These are phyloP conservation scores for Salvia rosmarinus DNA, from an alignment of 257 asterid species.

Conservation along the genomic window DNA sequence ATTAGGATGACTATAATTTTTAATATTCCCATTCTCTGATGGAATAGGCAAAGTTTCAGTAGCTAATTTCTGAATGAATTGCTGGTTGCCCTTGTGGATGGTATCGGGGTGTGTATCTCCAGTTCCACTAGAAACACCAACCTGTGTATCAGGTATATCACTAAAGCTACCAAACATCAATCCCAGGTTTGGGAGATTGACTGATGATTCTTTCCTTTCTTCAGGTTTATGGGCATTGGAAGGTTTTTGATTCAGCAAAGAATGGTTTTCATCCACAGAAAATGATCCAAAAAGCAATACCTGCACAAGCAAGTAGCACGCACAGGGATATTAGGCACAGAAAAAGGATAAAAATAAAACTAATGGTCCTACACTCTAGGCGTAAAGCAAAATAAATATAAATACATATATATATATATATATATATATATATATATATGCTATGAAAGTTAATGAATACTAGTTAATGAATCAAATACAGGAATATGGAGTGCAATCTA, in stretches of 20 bases:
- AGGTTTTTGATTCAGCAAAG: slow-evolving; percentile 50
- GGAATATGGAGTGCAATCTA: not conserved
- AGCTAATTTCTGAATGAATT: slow-evolving; percentile 26
- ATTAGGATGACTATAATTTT: slow-evolving; percentile 24
- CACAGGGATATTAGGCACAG: slow-evolving; percentile 13
- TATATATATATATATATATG: not conserved
- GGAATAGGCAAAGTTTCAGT: slow-evolving; percentile 33
- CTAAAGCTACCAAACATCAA: slow-evolving; percentile 59
- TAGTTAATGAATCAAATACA: not conserved
- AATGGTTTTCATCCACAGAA: slow-evolving; percentile 77
- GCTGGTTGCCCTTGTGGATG: slow-evolving; percentile 40
- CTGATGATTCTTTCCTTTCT: slow-evolving; percentile 37
- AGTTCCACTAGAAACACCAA: slow-evolving; percentile 39
- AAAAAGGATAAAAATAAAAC: not conserved
- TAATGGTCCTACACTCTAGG: slow-evolving; percentile 10
- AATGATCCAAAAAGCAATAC: slow-evolving; percentile 88
- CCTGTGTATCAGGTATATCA: slow-evolving; percentile 33
- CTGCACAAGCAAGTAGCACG: slow-evolving; percentile 41
- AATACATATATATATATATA: not conserved
- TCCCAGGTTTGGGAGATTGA: slow-evolving; percentile 40
- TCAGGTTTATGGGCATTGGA: slow-evolving; percentile 28
- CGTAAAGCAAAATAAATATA: not conserved
- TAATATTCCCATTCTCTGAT: slow-evolving; percentile 57
- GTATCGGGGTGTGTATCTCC: slow-evolving; percentile 26
- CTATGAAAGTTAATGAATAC: too few species aligned